Evolutionary conservation across 306 rosid genomes (phyloP).

Genomic region (Prunus mume): DNA sequence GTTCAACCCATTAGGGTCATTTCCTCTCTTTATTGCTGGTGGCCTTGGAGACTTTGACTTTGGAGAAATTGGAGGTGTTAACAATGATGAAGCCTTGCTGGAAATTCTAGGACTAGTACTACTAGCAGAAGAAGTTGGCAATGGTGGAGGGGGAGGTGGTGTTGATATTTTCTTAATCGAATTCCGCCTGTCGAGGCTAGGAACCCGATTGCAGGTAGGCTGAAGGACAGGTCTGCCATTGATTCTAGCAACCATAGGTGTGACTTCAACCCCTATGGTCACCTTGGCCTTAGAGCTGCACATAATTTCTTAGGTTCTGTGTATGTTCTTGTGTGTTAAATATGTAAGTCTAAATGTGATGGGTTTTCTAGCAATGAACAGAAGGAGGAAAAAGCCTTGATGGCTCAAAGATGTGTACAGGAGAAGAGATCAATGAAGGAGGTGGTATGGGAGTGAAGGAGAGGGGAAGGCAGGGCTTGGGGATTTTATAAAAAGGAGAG

Average conservation of each 20-base stretch:
- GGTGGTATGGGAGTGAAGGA: constrained; percentile 37
- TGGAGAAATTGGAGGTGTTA: constrained; percentile 66
- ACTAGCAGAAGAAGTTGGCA: constrained; percentile 28
- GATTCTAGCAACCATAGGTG: constrained; percentile 48
- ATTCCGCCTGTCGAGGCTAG: constrained; percentile 59
- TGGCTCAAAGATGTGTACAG: constrained; percentile 21
- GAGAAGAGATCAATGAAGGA: constrained; percentile 15
- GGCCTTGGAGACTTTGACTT: constrained; percentile 80
- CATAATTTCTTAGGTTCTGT: constrained; percentile 32
- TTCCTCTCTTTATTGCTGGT: constrained; percentile 66
- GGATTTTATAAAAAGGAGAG: constrained; percentile 47
- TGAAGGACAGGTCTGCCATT: constrained; percentile 84
- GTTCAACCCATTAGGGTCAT: constrained; percentile 53
- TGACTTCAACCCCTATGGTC: constrained; percentile 46
- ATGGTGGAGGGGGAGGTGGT: constrained; percentile 44
- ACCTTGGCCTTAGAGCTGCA: constrained; percentile 70
- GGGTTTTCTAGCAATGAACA: neutral
- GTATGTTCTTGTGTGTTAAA: neutral
- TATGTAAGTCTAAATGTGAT: neutral
- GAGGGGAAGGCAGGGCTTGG: constrained; percentile 36
- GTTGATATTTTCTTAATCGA: constrained; percentile 57
- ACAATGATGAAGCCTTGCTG: constrained; percentile 28
- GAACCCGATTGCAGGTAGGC: constrained; percentile 77
- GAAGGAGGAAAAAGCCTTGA: constrained; percentile 5
- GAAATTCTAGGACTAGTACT: constrained; percentile 23